Percentiles rank a stretch among this genome's conserved stretches.
Evolutionary conservation across 2,329 filamentous ascomycete genomes (phyloP).

Genomic region (Penicillium paneum): DNA sequence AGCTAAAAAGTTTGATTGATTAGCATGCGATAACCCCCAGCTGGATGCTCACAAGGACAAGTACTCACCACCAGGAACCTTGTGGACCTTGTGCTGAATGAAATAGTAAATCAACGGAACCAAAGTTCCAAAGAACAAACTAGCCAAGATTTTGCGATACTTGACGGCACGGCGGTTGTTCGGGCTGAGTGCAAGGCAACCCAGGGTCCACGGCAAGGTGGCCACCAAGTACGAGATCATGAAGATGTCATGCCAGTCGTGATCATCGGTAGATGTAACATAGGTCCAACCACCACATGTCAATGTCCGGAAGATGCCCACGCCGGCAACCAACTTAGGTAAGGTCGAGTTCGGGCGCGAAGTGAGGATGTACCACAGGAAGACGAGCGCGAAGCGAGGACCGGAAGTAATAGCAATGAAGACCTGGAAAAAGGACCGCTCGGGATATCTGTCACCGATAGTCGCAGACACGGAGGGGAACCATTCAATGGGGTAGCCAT

Average conservation of each 20-base stretch:
- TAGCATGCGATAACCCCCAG: not conserved
- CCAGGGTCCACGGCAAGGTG: constrained; percentile 91
- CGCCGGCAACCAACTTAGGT: constrained; percentile 74
- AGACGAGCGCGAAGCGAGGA: constrained; percentile 85
- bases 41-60: not conserved
- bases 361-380: constrained; percentile 87
- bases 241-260: constrained; percentile 98
- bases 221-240: constrained; percentile 98
- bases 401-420: constrained; percentile 97
- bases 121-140: constrained; percentile 84
- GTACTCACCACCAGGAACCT: constrained; percentile 78
- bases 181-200: constrained; percentile 83
- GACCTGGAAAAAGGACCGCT: constrained; percentile 93
- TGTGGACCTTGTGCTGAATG: constrained; percentile 97
- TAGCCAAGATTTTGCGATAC: constrained; percentile 81
- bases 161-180: constrained; percentile 77
- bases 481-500: constrained; percentile 92
- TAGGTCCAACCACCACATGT: constrained; percentile 99
- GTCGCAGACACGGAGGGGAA: constrained; percentile 94
- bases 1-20: constrained; percentile 52
- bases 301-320: constrained; percentile 81
- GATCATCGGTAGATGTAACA: constrained; percentile 95
- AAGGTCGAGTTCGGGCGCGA: constrained; percentile 69
- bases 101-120: constrained; percentile 94
- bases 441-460: constrained; percentile 94